Evolutionary conservation across 768 basidiomycete genomes (phyloP), one percentile per base, ranked within the genome.

Genomic region (Lentinula guzmanii): DNA sequence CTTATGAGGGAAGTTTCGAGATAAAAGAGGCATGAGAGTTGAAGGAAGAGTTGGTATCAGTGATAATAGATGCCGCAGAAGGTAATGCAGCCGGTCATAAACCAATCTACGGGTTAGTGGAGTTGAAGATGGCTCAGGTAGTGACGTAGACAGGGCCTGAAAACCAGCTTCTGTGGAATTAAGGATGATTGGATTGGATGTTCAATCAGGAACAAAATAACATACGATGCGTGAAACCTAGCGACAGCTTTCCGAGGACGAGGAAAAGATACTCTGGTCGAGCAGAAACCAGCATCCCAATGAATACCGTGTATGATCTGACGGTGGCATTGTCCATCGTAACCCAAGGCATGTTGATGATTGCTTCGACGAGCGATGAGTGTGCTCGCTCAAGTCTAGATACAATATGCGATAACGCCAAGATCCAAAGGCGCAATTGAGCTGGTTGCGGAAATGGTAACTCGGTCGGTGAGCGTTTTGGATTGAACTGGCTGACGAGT

Each of bases 11-110:
- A 98, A 98, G 69, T 89, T 79, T 53, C 85, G 86, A 58, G 89
- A 79, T 16, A 99, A 84, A 24, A 95, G 81, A 1, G 95, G 93
- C 61, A 90, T 86, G 3, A 99, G 78, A 2, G 94, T 89, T 2
- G 90, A 87, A 0, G 94, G 88, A 0, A 98, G 78, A 0, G 96
- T 98, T 24, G 97, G 97, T 33, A 99, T 87, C 52, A 98, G 85
- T 2, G 88, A 83, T 31, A 98, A 77, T n/a, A 98, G 79, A 68
- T 94, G 90, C 10, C 82, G 81, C n/a, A 98, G 81, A 50, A 98
- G 86, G 64, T 82, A 79, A 68, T 98, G 97, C 31, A 93, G 75
- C 28, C 96, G 86, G 56, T 92, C 88, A 71, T 96, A 97, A 62
- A 95, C 85, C 8, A 86, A 74, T 52, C 92, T 82, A 43, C 93